Conservation (phyloP, 495 filamentous ascomycete species). For the Penicillium diatomitis region DNA sequence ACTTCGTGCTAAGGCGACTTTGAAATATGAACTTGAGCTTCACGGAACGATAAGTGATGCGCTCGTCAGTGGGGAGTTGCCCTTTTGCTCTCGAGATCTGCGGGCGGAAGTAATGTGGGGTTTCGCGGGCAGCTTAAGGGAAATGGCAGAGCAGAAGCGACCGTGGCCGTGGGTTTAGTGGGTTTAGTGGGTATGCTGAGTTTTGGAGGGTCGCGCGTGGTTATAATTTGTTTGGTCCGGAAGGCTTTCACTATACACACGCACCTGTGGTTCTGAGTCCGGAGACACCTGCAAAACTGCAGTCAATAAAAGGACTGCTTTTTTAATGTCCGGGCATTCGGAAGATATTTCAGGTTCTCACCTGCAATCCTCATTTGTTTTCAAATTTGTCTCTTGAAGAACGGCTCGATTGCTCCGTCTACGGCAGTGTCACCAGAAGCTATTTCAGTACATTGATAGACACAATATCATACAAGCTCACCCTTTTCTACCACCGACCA, state of each 20-base stretch:
- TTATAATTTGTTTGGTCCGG: background rate
- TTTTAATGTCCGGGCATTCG: too few relatives aligned
- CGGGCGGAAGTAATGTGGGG: slow-evolving; percentile 13
- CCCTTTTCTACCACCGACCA: background rate
- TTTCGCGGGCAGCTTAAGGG: slow-evolving; percentile 10
- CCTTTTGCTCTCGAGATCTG: background rate
- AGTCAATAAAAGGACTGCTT: too few relatives aligned
- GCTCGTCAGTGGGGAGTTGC: background rate
- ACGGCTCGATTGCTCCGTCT: background rate
- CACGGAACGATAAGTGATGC: background rate
- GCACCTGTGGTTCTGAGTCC: background rate
- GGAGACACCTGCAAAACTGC: too few relatives aligned
- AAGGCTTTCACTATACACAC: background rate
- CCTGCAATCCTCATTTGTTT: too few relatives aligned
- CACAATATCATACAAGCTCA: slow-evolving; percentile 1
- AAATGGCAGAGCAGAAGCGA: slow-evolving; percentile 1
- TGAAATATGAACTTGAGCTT: background rate
- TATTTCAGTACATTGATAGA: background rate
- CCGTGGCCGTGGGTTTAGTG: slow-evolving; percentile 7
- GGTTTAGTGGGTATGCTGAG: background rate
- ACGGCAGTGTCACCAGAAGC: background rate
- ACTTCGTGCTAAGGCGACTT: too few relatives aligned
- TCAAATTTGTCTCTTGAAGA: too few relatives aligned
- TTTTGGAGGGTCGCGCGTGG: background rate
- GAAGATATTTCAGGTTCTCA: too few relatives aligned